phyloP scores from a whole-genome alignment of 2,329 filamentous ascomycete genomes.

The Cladosporium sp. region DNA sequence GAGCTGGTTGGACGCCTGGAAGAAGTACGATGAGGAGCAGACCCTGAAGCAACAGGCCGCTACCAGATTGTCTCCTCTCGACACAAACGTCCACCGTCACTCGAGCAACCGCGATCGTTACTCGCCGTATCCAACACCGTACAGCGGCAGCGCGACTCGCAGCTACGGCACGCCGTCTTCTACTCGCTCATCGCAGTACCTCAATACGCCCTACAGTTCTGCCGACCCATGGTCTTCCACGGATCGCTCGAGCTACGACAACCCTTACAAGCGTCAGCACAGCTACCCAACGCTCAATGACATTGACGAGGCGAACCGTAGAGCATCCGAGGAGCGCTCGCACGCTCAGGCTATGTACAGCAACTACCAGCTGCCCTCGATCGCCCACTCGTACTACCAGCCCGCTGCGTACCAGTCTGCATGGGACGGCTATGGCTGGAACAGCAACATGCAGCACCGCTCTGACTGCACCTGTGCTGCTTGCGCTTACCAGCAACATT shows the following conservation, averaged over 20 bases:
- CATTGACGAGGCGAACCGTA: constrained; percentile 35
- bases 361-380: constrained; percentile 29
- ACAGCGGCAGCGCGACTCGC: constrained; percentile 29
- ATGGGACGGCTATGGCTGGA: constrained; percentile 30
- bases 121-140: constrained; percentile 40
- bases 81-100: constrained; percentile 62
- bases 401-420: constrained; percentile 30
- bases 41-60: constrained; percentile 34
- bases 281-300: constrained; percentile 37
- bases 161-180: constrained; percentile 33
- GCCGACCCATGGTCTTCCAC: constrained; percentile 35
- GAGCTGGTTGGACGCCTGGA: constrained; percentile 67
- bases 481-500: constrained; percentile 38
- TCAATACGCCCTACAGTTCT: constrained; percentile 34
- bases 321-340: constrained; percentile 35
- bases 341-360: constrained; percentile 31
- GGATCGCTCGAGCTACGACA: constrained; percentile 33
- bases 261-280: constrained; percentile 36
- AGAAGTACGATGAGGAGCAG: constrained; percentile 58
- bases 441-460: constrained; percentile 33
- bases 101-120: constrained; percentile 50
- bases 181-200: constrained; percentile 34
- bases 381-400: constrained; percentile 32
- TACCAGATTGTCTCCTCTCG: constrained; percentile 58
- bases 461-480: constrained; percentile 38